Evolutionary conservation across 2,329 filamentous ascomycete genomes (phyloP).

Genomic region (Zymoseptoria passerinii): DNA sequence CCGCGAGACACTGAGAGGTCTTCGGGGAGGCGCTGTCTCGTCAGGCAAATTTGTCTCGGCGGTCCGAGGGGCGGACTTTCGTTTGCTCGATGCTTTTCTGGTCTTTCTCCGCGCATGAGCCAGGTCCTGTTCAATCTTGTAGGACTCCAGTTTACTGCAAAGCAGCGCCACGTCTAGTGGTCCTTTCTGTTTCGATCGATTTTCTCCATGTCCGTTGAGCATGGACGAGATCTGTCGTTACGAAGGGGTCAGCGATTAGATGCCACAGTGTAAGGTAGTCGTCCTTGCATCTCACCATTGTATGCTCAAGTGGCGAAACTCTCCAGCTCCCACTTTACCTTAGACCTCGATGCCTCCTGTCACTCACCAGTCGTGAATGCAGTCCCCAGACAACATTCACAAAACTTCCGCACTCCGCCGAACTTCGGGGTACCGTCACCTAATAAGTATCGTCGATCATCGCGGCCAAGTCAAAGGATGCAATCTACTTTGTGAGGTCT

Average conservation of each 20-base stretch:
- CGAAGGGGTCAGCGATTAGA: neutral
- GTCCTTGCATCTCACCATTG: neutral
- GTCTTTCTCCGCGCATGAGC: constrained; percentile 6
- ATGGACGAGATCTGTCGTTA: neutral
- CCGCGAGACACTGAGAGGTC: constrained; percentile 1
- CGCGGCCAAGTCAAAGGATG: neutral
- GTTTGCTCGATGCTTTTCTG: constrained; percentile 6
- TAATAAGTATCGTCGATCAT: neutral
- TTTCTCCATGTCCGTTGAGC: neutral
- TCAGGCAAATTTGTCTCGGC: constrained; percentile 13
- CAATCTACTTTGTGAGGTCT: neutral
- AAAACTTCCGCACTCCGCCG: neutral
- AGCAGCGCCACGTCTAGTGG: constrained; percentile 12
- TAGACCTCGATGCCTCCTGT: neutral
- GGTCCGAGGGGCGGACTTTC: constrained; percentile 10
- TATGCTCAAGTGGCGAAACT: too few relatives aligned
- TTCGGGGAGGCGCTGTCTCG: too few relatives aligned
- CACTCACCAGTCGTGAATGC: neutral
- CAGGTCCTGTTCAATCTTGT: constrained; percentile 14
- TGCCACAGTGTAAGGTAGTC: neutral
- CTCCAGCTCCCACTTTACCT: too few relatives aligned
- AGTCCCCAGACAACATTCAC: neutral
- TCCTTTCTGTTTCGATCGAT: constrained; percentile 2
- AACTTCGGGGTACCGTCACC: neutral
- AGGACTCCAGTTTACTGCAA: constrained; percentile 15